phyloP scores from a whole-genome alignment of 2,329 filamentous ascomycete genomes.

The Xylaria polymorpha region DNA sequence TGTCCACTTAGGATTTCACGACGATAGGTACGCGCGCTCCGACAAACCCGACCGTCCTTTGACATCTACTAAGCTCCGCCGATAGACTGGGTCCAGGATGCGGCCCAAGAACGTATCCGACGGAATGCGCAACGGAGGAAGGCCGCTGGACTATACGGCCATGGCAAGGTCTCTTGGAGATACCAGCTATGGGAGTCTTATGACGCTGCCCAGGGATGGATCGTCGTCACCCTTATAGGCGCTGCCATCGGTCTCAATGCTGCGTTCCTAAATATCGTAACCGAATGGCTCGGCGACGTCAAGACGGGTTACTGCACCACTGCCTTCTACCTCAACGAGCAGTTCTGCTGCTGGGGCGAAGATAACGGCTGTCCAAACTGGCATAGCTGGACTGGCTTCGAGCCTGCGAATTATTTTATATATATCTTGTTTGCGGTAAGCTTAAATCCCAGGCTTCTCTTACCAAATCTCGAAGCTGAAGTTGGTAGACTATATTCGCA shows the following conservation, averaged over 20 bases:
- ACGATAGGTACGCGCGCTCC: slow-evolving; percentile 75
- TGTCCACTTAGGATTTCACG: slow-evolving; percentile 78
- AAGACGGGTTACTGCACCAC: slow-evolving; percentile 97
- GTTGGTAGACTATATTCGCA: slow-evolving; percentile 76
- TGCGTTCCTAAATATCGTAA: slow-evolving; percentile 92
- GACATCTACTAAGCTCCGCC: slow-evolving; percentile 50
- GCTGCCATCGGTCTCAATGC: slow-evolving; percentile 94
- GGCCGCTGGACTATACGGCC: slow-evolving; percentile 77
- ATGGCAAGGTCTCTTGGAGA: slow-evolving; percentile 79
- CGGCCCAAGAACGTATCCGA: slow-evolving; percentile 86
- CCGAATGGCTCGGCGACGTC: slow-evolving; percentile 95
- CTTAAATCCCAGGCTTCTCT: slow-evolving; percentile 6
- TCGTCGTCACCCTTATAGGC: slow-evolving; percentile 93
- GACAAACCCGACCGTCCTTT: slow-evolving; percentile 26
- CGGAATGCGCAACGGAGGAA: slow-evolving; percentile 80
- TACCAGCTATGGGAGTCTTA: slow-evolving; percentile 86
- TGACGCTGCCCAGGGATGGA: slow-evolving; percentile 97
- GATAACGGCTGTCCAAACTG: slow-evolving; percentile 90
- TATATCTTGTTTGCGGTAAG: slow-evolving; percentile 87
- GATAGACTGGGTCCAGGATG: slow-evolving; percentile 97
- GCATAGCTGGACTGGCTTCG: slow-evolving; percentile 86
- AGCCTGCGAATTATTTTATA: slow-evolving; percentile 82
- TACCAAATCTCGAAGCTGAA: slow-evolving; percentile 33
- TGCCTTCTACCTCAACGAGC: slow-evolving; percentile 96
- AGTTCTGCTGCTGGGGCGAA: slow-evolving; percentile 97